Base-by-base conservation (phyloP, 2,329 filamentous ascomycete genomes). In the Colletotrichum cordylinicola region DNA sequence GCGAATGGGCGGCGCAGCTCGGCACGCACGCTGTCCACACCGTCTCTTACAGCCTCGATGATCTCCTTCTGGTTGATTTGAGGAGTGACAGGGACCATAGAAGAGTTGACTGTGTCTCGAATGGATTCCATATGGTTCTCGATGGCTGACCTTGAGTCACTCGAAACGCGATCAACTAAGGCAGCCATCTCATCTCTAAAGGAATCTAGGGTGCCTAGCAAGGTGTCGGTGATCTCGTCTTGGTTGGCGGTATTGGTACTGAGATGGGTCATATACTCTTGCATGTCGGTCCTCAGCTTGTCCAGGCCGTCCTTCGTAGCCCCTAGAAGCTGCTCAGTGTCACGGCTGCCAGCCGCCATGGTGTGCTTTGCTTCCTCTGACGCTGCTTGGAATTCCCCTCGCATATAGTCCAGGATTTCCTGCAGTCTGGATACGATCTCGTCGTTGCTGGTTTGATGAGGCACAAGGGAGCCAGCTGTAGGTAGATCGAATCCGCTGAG, bases 241-340 rank as follows among this genome's bases (percentile, higher is more conserved):
- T 96, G 95, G 24, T 91, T 91, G 2, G 91, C 89, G 75, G 91
- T 89, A 75, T 94, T 94, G 18, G 62, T 24, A 24, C 92, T 89
- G 9, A 93, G 91, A 62, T 92, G 92, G 80, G 96, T 93, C 74
- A 97, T 92, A 78, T 98, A 98, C 58, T 88, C 88, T 79, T 98
- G 95, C 70, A 98, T 94, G 74, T 98, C 94, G 15, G 88, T 86
- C 13, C 95, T 93, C 8, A 98, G 90, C 78, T 91, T 93, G 79
- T 98, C 95, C 16, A 98, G 89, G 0, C 96, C 96, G 81, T 98
- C 95, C 79, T 95, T 96, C 58, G 98, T 93, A 1, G 95, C 94
- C 82, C 97, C 95, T 6, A 98, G 88, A 15, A 98, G 93, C 82
- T 98, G 95, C 83, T 98, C 96, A 0, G 95, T 96, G 82, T 97